Evolutionary conservation across 1,284 basidiomycete species (phyloP), one percentile per base, ranked within the genome.

Genomic region (Inonotus obliquus): DNA sequence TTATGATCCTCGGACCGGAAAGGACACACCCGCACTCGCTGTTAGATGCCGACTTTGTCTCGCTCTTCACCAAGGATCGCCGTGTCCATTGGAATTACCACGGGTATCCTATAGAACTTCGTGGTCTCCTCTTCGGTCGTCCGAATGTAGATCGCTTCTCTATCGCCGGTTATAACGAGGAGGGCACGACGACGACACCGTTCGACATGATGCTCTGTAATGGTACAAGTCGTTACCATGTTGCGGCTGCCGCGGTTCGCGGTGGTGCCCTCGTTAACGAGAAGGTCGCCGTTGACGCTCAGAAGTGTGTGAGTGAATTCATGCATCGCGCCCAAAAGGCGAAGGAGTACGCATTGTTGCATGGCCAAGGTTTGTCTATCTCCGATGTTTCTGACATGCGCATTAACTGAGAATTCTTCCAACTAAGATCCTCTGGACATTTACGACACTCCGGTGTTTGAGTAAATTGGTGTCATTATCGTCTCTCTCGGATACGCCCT

Each of bases 81-180:
- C 82, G 84, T 0, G 75, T 94, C 49, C 81, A 91, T 69, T 81
- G 94, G 76, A 93, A 92, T 75, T 94, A 91, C 76, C 94, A 95
- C 72, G 89, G 92, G 1, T 94, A 91, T 69, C 84, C 86, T 0
- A 79, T 82, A 48, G 87, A 90, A 70, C 71, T 90, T 54, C 78
- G 81, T 68, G 84, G 85, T 4, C 66, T 90, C 65, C 69, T 90
- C 57, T 86, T 82, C 56, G 86, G 84, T 1, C 75, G 86, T 5
- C 77, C 77, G 21, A 72, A 74, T 32, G 64, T 81, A 45, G 77
- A 79, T 1, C 74, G 85, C 56, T 74, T 86, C 27, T 71, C 76
- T 0, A 82, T 89, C 38, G 77, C 77, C 41, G 86, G 86, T 65
- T 86, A 87, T 68, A 75, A 73, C 45, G 86, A 89, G 70, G 87